phyloP scores from a whole-genome alignment of 2,329 filamentous ascomycete species.

The Aureobasidium melanogenum region DNA sequence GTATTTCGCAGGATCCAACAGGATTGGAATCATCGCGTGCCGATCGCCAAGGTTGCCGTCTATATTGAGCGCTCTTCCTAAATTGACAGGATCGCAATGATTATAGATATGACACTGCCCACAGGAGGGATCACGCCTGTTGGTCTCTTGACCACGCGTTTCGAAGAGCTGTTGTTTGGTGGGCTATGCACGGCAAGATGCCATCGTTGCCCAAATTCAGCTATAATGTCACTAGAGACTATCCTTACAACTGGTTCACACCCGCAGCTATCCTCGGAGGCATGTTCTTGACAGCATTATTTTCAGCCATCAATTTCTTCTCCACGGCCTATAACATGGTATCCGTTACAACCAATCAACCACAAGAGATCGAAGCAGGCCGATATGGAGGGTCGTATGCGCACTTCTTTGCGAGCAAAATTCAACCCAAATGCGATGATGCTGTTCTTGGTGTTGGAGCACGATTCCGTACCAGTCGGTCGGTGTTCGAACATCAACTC shows the following conservation, averaged over 20 bases:
- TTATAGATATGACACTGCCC: too few relatives aligned
- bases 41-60: too few relatives aligned
- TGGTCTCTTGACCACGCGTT: too few relatives aligned
- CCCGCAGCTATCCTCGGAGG: background rate
- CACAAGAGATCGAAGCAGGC: background rate
- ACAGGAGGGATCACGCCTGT: background rate
- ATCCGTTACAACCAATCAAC: background rate
- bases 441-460: background rate
- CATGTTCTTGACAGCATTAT: background rate
- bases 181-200: too few relatives aligned
- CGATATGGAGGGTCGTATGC: too few relatives aligned
- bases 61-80: too few relatives aligned
- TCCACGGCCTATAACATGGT: background rate
- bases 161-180: too few relatives aligned
- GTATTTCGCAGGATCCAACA: too few relatives aligned
- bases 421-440: background rate
- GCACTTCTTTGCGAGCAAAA: background rate
- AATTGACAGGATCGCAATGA: too few relatives aligned
- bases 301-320: background rate
- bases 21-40: too few relatives aligned
- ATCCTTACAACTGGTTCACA: background rate
- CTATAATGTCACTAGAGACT: background rate
- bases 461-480: background rate
- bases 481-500: too few relatives aligned
- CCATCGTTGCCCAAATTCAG: background rate